Base-by-base conservation (phyloP, 371 early-diverging fungal species). In the Mucor racemosus region DNA sequence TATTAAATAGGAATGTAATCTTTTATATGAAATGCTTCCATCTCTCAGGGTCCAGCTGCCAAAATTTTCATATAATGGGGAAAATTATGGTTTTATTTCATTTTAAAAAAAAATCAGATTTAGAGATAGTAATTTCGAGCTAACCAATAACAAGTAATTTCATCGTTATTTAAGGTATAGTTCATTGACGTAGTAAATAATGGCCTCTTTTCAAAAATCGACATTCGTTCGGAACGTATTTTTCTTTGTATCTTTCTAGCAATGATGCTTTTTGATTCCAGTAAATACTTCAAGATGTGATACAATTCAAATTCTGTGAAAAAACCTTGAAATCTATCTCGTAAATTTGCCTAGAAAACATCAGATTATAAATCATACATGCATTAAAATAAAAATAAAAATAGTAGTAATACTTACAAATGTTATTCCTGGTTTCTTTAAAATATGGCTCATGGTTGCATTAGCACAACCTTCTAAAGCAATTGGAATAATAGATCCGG, bases 141-240 rank as follows among this genome's bases (percentile, higher is more conserved):
- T 34, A 61, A 9, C 70, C 72, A 72, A 48, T 72, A 72, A 57
- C 55, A 42, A 17, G 64, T 64, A 11, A 63, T 46, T 34, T 64
- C 48, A 48, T 60, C 46, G 8, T 44, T 64, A 40, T 44, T 38
- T 10, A 64, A 10, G 5, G 17, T 40, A 26, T 53, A 1, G 1
- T 59, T 19, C 13, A 6, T 26, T 17, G 62, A 9, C 13, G 36
- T 17, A 21, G 50, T n/a, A 34, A 7, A n/a, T 10, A 50, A 0
- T n/a, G 31, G 50, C 15, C 39, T 42, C 26, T 48, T 67, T 9
- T 40, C 31, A 21, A 72, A 72, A 11, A 67, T 21, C 1, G 58
- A 61, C 5, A 3, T 9, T 42, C 34, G 60, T 19, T 48, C 61
- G 2, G 35, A 5, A 8, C 17, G 50, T 17, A 26, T 17, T 57